These are phyloP conservation scores for Pseudogymnoascus sp. DNA, from an alignment of 2,329 filamentous ascomycete genomes.

Conservation along the genomic window DNA sequence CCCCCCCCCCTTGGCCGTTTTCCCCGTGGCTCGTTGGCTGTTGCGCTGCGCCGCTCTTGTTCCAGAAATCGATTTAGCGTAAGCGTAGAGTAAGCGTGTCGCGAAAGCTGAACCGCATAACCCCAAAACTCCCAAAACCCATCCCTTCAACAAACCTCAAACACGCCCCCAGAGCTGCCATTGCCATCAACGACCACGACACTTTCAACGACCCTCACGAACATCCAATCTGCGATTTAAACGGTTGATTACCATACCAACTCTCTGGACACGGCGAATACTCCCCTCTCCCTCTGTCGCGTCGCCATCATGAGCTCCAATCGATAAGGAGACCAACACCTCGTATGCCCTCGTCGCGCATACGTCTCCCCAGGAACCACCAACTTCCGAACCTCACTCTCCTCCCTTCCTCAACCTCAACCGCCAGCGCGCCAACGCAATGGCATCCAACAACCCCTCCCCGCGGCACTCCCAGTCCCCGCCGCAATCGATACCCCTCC, in stretches of 20 bases:
- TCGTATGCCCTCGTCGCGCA: conserved; percentile 1
- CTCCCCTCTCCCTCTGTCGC: neutral
- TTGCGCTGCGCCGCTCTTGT: neutral
- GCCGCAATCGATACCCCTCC: conserved; percentile 63
- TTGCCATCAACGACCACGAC: neutral
- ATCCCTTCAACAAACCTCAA: neutral
- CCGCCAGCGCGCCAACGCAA: conserved; percentile 24
- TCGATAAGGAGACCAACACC: conserved; percentile 2
- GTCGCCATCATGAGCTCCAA: conserved; percentile 6
- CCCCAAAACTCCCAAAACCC: conserved; percentile 1
- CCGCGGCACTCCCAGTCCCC: conserved; percentile 35
- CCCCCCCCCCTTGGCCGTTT: neutral
- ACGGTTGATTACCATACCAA: neutral
- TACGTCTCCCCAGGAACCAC: neutral
- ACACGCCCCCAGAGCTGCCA: neutral
- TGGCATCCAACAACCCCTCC: conserved; percentile 43
- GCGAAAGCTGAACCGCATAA: conserved; percentile 7
- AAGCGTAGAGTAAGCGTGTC: neutral
- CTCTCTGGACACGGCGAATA: neutral
- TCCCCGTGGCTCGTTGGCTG: neutral
- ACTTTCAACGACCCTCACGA: neutral
- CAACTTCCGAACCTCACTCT: neutral
- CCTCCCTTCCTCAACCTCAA: neutral
- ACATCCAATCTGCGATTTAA: neutral
- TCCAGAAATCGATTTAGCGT: conserved; percentile 5